Evolutionary conservation across 495 filamentous ascomycete genomes (phyloP), one percentile per base, ranked within the genome.

Genomic region (Penicillium simplicissimum): DNA sequence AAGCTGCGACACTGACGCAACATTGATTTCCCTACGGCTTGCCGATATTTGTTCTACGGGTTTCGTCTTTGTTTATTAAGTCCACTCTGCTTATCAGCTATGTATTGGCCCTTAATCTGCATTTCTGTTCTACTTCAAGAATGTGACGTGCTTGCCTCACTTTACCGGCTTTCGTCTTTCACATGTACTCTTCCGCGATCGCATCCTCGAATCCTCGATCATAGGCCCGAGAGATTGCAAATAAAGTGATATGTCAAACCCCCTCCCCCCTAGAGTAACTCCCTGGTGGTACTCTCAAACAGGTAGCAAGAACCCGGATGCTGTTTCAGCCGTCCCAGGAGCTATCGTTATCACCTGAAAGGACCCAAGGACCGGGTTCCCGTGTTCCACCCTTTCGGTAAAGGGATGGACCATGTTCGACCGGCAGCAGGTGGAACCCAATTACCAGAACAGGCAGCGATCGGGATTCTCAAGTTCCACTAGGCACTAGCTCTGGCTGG

Each of bases 211-310:
- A 15, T 48, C 8, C 15, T 8, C 13, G 23, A 49, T 31, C 2
- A 52, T 14, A 15, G 52, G 19, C 15, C 14, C 2, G 31, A 56
- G 8, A 11, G 10, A 52, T 52, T 40, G 55, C 57, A 43, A 55
- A 58, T 58, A 23, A 60, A 62, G 35, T 49, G 64, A 67, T 40
- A 52, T 37, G 52, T 70, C 67, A 59, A 11, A 57, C 53, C 15
- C 14, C n/a, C 55, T 56, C 15, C 14, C n/a, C 55, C 38, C n/a
- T 21, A 25, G 47, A 15, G 19, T 8, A 4, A 52, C 40, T 15
- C 23, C n/a, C 14, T 21, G 5, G n/a, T 21, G 6, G 14, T 23
- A 19, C 38, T 34, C 42, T 21, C 42, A 52, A 45, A 43, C 37
- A 57, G 21, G 52, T 45, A 60, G 52, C 43, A 57, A 45, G 31